A percentile compares a stretch with the other conserved stretches of the same genome.
phyloP scores from a whole-genome alignment of 176 grass and related monocot genomes.

The Aegilops umbellulata region DNA sequence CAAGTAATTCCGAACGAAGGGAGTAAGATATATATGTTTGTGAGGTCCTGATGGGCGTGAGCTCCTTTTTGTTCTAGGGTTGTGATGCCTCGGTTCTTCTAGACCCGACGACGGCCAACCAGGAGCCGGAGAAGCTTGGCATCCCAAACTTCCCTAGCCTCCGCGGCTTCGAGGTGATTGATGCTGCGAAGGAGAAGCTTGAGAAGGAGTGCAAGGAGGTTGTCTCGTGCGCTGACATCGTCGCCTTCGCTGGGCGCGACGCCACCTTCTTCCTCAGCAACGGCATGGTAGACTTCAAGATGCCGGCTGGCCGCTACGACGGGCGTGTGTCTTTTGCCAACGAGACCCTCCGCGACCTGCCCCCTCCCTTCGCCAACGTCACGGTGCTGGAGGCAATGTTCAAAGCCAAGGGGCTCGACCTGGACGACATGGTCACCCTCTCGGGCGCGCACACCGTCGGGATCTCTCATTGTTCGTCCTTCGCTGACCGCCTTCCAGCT shows the following conservation, averaged over 20 bases:
- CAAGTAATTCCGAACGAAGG: too few species aligned
- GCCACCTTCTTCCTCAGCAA: too few species aligned
- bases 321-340: too few species aligned
- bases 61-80: neutral
- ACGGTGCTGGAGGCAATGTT: neutral
- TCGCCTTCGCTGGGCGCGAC: too few species aligned
- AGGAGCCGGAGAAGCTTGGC: conserved; percentile 30
- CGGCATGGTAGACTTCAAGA: too few species aligned
- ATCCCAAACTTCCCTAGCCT: conserved; percentile 19
- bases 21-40: neutral
- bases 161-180: conserved; percentile 48
- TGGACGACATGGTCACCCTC: conserved; percentile 40
- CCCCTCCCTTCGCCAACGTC: too few species aligned
- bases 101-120: neutral
- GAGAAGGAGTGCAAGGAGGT: neutral
- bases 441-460: conserved; percentile 46
- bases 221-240: too few species aligned
- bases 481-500: conserved; percentile 15
- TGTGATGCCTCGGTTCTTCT: conserved; percentile 33
- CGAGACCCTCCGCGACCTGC: too few species aligned
- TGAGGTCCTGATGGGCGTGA: neutral
- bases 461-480: conserved; percentile 37
- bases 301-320: too few species aligned
- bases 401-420: neutral
- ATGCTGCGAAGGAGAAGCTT: conserved; percentile 4